A percentile compares a stretch with the other conserved stretches of the same genome.
phyloP scores from a whole-genome alignment of 345 rosid species.

The Hibiscus tridactylites region DNA sequence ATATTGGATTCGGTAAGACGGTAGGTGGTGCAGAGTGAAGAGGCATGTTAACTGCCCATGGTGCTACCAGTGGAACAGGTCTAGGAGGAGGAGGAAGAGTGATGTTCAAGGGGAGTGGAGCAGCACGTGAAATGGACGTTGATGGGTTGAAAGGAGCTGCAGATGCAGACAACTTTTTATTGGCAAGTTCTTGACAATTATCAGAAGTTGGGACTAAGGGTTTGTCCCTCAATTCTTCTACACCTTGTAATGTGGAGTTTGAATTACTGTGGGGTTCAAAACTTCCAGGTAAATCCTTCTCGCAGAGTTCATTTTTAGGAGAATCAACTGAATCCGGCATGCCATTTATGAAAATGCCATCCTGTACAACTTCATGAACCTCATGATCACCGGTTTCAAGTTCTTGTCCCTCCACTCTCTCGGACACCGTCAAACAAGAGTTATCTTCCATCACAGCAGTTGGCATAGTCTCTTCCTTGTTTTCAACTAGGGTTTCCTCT shows the following conservation, averaged over 20 bases:
- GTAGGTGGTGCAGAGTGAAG: conserved; percentile 65
- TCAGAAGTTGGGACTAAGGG: conserved; percentile 28
- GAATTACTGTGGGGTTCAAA: conserved; percentile 28
- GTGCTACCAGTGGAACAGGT: conserved; percentile 46
- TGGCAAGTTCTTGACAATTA: conserved; percentile 46
- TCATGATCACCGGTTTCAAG: conserved; percentile 28
- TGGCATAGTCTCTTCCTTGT: conserved; percentile 25
- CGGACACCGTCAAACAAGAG: conserved; percentile 23
- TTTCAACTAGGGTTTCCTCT: conserved; percentile 27
- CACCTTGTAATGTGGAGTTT: conserved; percentile 18
- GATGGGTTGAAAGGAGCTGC: conserved; percentile 95
- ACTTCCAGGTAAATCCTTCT: conserved; percentile 26
- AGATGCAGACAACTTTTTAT: conserved; percentile 87
- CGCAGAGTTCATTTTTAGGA: conserved; percentile 23
- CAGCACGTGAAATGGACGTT: conserved; percentile 46
- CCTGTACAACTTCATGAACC: conserved; percentile 32
- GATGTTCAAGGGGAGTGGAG: conserved; percentile 54
- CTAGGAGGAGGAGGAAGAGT: conserved; percentile 46
- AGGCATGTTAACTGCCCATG: conserved; percentile 82
- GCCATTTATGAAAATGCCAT: conserved; percentile 25
- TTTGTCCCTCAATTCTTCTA: conserved; percentile 61
- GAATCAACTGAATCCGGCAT: conserved; percentile 36
- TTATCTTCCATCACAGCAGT: conserved; percentile 33
- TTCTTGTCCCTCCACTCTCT: conserved; percentile 16
- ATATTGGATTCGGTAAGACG: conserved; percentile 38